Evolutionary conservation across 2,329 filamentous ascomycete species (phyloP).

Genomic region (Aspergillus sp.): DNA sequence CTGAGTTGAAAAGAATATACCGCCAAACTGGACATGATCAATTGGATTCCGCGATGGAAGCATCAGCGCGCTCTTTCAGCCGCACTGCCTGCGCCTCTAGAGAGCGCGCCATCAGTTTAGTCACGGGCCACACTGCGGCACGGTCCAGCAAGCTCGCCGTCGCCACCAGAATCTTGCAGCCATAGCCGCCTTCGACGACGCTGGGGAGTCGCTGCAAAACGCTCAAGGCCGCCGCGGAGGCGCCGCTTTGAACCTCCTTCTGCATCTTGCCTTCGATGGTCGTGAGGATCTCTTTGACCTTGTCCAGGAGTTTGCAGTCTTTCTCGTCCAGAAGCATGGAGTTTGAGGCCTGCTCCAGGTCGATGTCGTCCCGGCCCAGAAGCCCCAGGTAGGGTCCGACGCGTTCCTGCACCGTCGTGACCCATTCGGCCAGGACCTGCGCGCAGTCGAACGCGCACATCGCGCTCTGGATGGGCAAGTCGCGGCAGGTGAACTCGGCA

Average conservation of each 20-base stretch:
- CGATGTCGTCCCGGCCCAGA: constrained; percentile 76
- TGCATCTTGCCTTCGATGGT: constrained; percentile 78
- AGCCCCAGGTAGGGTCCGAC: constrained; percentile 88
- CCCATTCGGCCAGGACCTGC: constrained; percentile 92
- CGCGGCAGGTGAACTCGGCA: constrained; percentile 76
- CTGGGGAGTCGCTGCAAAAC: constrained; percentile 55
- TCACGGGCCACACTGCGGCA: constrained; percentile 85
- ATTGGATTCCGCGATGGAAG: constrained; percentile 28
- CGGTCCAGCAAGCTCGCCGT: constrained; percentile 86
- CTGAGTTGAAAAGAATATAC: too few relatives aligned
- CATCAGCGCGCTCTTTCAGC: constrained; percentile 58
- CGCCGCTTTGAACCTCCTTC: constrained; percentile 54
- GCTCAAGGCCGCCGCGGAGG: constrained; percentile 50
- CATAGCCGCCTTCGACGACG: constrained; percentile 69
- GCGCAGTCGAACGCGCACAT: constrained; percentile 93
- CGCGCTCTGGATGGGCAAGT: constrained; percentile 84
- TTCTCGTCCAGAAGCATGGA: constrained; percentile 91
- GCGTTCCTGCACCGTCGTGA: constrained; percentile 86
- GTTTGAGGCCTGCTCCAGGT: constrained; percentile 74
- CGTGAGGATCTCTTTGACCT: constrained; percentile 74
- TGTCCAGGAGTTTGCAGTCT: constrained; percentile 78
- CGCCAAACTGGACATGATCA: not conserved
- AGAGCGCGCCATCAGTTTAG: constrained; percentile 66
- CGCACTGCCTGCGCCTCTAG: constrained; percentile 63
- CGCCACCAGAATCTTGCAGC: constrained; percentile 77